phyloP scores from a whole-genome alignment of 2,329 filamentous ascomycete species.

The Xylaria sp. region DNA sequence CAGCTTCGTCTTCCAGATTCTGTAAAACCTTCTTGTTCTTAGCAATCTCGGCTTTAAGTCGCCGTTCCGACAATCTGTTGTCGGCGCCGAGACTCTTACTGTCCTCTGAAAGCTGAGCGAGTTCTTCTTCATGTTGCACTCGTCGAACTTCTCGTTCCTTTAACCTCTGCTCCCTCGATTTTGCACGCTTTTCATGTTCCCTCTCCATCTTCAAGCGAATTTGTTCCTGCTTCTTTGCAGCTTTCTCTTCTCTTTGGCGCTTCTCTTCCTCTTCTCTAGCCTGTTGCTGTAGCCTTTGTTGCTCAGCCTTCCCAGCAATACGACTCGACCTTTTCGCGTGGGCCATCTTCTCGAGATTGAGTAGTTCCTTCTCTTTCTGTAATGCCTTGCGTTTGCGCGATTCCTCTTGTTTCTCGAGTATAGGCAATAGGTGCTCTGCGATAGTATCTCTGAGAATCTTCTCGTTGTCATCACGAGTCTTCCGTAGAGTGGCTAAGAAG shows the following conservation, averaged over 20 bases:
- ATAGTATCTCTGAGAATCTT: conserved; percentile 79
- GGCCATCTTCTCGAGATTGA: conserved; percentile 87
- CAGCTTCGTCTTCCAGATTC: conserved; percentile 75
- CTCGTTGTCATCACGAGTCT: conserved; percentile 85
- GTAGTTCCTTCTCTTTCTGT: conserved; percentile 79
- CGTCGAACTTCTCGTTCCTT: conserved; percentile 88
- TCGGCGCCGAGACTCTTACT: conserved; percentile 69
- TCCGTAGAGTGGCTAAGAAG: conserved; percentile 77
- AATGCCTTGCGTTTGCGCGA: conserved; percentile 76
- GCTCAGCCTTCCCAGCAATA: conserved; percentile 83
- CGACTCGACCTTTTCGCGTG: conserved; percentile 93
- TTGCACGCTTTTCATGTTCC: conserved; percentile 81
- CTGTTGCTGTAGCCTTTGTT: conserved; percentile 78
- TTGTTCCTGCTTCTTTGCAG: conserved; percentile 74
- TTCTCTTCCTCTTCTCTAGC: conserved; percentile 76
- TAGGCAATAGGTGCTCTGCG: conserved; percentile 81
- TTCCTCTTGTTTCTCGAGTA: conserved; percentile 82
- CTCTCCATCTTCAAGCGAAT: conserved; percentile 69
- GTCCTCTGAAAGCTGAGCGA: conserved; percentile 81
- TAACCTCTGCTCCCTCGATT: conserved; percentile 85
- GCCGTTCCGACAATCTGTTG: conserved; percentile 78
- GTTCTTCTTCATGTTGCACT: conserved; percentile 83
- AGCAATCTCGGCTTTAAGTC: conserved; percentile 84
- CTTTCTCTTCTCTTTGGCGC: conserved; percentile 71
- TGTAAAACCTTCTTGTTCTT: conserved; percentile 80